These are phyloP conservation scores for Roridomyces roridus DNA, from an alignment of 768 basidiomycete species.

Conservation along the genomic window DNA sequence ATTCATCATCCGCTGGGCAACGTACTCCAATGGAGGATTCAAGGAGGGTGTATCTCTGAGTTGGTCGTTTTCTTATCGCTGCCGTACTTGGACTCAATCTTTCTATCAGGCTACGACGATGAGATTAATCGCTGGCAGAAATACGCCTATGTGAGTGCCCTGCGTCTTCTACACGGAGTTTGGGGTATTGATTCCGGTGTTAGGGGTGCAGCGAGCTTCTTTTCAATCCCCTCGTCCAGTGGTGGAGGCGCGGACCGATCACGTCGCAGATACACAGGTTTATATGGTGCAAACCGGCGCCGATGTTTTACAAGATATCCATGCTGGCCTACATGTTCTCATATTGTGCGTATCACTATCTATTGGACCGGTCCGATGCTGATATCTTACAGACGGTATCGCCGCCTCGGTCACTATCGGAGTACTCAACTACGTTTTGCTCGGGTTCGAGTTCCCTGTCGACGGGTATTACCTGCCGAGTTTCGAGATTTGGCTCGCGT, in stretches of 20 bases:
- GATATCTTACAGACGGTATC: conserved; percentile 56
- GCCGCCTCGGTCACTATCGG: conserved; percentile 70
- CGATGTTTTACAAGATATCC: conserved; percentile 83
- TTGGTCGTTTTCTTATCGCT: background rate
- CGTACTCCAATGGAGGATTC: conserved; percentile 84
- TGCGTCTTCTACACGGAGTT: conserved; percentile 57
- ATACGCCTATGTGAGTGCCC: conserved; percentile 58
- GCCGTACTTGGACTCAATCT: background rate
- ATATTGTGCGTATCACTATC: conserved; percentile 43
- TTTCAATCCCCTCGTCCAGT: conserved; percentile 81
- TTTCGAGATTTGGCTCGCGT: conserved; percentile 84
- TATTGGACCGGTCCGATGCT: background rate
- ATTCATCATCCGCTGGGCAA: conserved; percentile 82
- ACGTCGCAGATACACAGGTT: conserved; percentile 76
- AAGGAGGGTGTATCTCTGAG: conserved; percentile 92
- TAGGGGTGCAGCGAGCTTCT: conserved; percentile 62
- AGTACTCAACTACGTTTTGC: conserved; percentile 75
- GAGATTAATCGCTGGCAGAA: conserved; percentile 94
- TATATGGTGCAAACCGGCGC: conserved; percentile 70
- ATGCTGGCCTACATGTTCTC: conserved; percentile 75
- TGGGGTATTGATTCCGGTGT: conserved; percentile 52
- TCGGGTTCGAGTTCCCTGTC: conserved; percentile 75
- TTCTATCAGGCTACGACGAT: conserved; percentile 64
- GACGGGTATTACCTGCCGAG: conserved; percentile 81
- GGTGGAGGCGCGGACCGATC: conserved; percentile 82